These are phyloP conservation scores for Mallotus repandus DNA, from an alignment of 441 rosid genomes.

Conservation along the genomic window DNA sequence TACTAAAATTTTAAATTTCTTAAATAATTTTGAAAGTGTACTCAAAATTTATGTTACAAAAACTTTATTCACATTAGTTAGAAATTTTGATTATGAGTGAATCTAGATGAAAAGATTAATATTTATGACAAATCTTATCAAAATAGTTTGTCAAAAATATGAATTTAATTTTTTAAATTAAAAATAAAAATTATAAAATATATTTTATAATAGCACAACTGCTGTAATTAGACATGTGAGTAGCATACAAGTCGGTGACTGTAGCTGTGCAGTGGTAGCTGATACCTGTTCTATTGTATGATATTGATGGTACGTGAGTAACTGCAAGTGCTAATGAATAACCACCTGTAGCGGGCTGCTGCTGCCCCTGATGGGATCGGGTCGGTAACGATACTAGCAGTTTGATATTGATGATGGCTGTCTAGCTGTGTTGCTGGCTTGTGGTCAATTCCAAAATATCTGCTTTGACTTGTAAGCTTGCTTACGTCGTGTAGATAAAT, in stretches of 20 bases:
- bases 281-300: constrained; percentile 42
- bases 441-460: constrained; percentile 20
- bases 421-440: constrained; percentile 27
- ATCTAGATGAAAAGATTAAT: too few species aligned
- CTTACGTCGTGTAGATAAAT: constrained; percentile 8
- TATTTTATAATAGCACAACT: too few species aligned
- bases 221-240: too few species aligned
- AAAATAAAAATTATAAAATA: too few species aligned
- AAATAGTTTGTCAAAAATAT: too few species aligned
- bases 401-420: constrained; percentile 28
- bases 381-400: constrained; percentile 17
- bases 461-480: constrained; percentile 24
- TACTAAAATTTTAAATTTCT: too few species aligned
- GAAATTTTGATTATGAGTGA: too few species aligned
- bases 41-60: too few species aligned
- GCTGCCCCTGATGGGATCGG: constrained; percentile 41
- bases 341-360: constrained; percentile 37
- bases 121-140: too few species aligned
- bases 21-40: too few species aligned
- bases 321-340: constrained; percentile 29
- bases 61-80: too few species aligned
- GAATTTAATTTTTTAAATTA: too few species aligned
- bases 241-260: constrained; percentile 41
- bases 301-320: constrained; percentile 33
- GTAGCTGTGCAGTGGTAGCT: constrained; percentile 57